Percentiles rank a stretch among this genome's conserved stretches.
Conservation (phyloP, 345 rosid species). For the Gossypium bickii region DNA sequence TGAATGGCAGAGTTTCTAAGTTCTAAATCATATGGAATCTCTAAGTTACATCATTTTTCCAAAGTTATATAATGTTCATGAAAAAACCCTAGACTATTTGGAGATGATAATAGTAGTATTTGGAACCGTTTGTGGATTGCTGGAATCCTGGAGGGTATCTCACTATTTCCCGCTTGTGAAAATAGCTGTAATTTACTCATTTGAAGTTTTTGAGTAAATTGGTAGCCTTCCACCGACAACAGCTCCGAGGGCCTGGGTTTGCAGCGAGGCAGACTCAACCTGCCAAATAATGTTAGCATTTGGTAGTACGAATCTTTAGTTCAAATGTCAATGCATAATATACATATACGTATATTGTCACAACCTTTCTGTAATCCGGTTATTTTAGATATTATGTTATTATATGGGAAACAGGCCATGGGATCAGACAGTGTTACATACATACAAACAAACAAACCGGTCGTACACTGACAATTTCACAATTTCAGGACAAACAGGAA, state of each 20-base stretch:
- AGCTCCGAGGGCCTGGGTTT: too few relatives aligned
- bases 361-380: not conserved
- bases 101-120: not conserved
- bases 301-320: constrained; percentile 35
- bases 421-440: not conserved
- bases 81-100: too few relatives aligned
- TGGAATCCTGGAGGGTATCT: not conserved
- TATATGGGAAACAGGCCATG: not conserved
- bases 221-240: constrained; percentile 21
- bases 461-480: not conserved
- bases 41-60: too few relatives aligned
- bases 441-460: not conserved
- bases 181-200: constrained; percentile 11
- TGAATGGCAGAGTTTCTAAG: too few relatives aligned
- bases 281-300: constrained; percentile 41
- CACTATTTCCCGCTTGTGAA: constrained; percentile 9
- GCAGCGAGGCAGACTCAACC: constrained; percentile 15
- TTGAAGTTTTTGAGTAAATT: not conserved
- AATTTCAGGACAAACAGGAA: not conserved
- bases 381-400: not conserved
- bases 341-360: too few relatives aligned
- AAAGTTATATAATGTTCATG: too few relatives aligned
- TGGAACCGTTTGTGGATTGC: not conserved
- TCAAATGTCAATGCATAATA: not conserved
- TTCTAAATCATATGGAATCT: too few relatives aligned